Conservation (phyloP, 768 basidiomycete species). For the Panellus pusillus region DNA sequence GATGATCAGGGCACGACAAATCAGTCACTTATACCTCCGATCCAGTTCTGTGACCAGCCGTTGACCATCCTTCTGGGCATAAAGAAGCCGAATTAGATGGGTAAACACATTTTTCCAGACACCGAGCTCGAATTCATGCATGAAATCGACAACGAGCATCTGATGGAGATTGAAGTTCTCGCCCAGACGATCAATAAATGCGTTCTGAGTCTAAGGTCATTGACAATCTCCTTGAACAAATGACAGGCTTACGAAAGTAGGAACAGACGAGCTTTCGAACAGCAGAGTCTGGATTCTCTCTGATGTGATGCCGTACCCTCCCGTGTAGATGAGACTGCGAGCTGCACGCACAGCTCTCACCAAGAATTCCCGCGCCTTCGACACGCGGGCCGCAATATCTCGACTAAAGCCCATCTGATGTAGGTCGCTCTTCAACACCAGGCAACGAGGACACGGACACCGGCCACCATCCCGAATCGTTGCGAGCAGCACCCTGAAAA, state of each 20-base stretch:
- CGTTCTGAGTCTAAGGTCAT: no score
- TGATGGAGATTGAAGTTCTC: slow-evolving; percentile 26
- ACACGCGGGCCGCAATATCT: not conserved
- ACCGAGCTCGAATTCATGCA: slow-evolving; percentile 41
- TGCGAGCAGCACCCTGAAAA: slow-evolving; percentile 19
- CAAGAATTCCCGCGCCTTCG: not conserved
- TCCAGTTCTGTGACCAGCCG: slow-evolving; percentile 24
- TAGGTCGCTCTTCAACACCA: no score
- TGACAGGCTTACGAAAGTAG: no score
- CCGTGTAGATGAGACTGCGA: not conserved
- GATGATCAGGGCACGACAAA: not conserved
- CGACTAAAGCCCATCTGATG: slow-evolving; percentile 10
- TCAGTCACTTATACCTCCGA: no score
- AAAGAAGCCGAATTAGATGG: slow-evolving; percentile 36
- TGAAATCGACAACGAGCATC: slow-evolving; percentile 33
- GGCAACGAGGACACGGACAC: slow-evolving; percentile 27
- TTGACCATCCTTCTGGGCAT: slow-evolving; percentile 23
- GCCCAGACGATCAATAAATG: slow-evolving; percentile 29
- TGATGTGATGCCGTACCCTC: no score
- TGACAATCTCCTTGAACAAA: no score
- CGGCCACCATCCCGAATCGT: slow-evolving; percentile 20
- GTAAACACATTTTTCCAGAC: slow-evolving; percentile 36
- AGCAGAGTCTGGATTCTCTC: no score
- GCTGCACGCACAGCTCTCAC: not conserved
- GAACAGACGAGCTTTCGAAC: slow-evolving; percentile 9